Base-by-base conservation (phyloP, 2,329 filamentous ascomycete species). In the Xylaria sp. region DNA sequence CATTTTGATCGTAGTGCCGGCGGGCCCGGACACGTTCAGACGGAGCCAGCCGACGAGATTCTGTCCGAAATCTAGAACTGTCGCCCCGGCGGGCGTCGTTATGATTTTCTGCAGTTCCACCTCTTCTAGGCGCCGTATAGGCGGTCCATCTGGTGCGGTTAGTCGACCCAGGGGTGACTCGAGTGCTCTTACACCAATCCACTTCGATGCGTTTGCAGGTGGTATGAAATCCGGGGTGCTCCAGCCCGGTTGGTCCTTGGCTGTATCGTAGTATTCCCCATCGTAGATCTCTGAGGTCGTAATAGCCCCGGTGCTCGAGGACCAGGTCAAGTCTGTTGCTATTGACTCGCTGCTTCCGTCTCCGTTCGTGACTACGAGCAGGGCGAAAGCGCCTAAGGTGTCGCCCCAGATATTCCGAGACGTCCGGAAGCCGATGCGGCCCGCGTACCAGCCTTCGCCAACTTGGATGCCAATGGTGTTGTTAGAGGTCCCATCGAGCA, bases 391-490 rank as follows among this genome's bases (percentile, higher is more conserved):
- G 2, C 70, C 75, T 8, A 75, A 43, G 2, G 70, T 72, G 51
- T 78, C 71, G 1, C 76, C 76, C 60, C 71, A 77, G 19, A 71
- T 49, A 58, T 75, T 75, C 3, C 75, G 67, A 6, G 53, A 51
- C 1, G 56, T 64, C 11, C 67, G 60, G 31, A 66, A 77, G 12
- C 74, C 73, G 4, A 83, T 71, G 6, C 79, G 73, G 3, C 80
- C 79, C 11, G 76, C 70, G 52, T 78, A 85, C 84, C 83, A 86
- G 0, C 83, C 83, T 67, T 84, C 82, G 2, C 76, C 80, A 4
- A 85, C 79, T 17, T 80, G 78, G 1, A 82, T 77, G 0, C 74
- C 78, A 43, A 85, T 72, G 0, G 73, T 72, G 66, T n/a, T n/a
- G n/a, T 84, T 84, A 17, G 60, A 56, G 2, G 74, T 75, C 0